Evolutionary conservation across 2,329 filamentous ascomycete species (phyloP).

Genomic region (Nemania abortiva): DNA sequence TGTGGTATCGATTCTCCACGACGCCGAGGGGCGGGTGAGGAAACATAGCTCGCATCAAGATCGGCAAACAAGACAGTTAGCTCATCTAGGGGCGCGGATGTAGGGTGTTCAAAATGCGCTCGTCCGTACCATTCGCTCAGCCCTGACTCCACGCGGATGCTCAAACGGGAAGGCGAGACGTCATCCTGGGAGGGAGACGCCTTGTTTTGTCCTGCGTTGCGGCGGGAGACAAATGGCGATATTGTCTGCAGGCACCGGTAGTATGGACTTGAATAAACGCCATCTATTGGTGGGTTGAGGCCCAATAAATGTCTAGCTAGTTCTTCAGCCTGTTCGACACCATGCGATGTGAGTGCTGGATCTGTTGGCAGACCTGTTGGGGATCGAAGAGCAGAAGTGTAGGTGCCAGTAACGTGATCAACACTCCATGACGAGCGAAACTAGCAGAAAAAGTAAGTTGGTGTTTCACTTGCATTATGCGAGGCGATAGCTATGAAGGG

Average conservation of each 20-base stretch:
- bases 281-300: slow-evolving; percentile 75
- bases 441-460: slow-evolving; percentile 60
- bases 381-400: slow-evolving; percentile 77
- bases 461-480: slow-evolving; percentile 24
- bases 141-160: slow-evolving; percentile 68
- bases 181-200: slow-evolving; percentile 22
- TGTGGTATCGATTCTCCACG: slow-evolving; percentile 84
- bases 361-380: slow-evolving; percentile 92
- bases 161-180: slow-evolving; percentile 46
- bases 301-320: slow-evolving; percentile 74
- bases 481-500: slow-evolving; percentile 14
- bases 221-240: slow-evolving; percentile 71
- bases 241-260: slow-evolving; percentile 91
- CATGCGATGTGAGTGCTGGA: slow-evolving; percentile 87
- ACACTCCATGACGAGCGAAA: slow-evolving; percentile 93
- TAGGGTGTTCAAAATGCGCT: slow-evolving; percentile 86
- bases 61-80: slow-evolving; percentile 77
- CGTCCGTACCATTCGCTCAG: slow-evolving; percentile 91
- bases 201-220: slow-evolving; percentile 41
- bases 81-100: slow-evolving; percentile 72
- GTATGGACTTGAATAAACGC: slow-evolving; percentile 86
- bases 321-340: slow-evolving; percentile 84
- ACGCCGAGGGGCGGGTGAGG: slow-evolving; percentile 74
- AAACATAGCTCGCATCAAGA: slow-evolving; percentile 68
- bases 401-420: slow-evolving; percentile 81